A percentile compares a stretch with the other conserved stretches of the same genome.
Evolutionary conservation across 192 early-diverging fungal species (phyloP).

Genomic region (Chytriomyces sp.): DNA sequence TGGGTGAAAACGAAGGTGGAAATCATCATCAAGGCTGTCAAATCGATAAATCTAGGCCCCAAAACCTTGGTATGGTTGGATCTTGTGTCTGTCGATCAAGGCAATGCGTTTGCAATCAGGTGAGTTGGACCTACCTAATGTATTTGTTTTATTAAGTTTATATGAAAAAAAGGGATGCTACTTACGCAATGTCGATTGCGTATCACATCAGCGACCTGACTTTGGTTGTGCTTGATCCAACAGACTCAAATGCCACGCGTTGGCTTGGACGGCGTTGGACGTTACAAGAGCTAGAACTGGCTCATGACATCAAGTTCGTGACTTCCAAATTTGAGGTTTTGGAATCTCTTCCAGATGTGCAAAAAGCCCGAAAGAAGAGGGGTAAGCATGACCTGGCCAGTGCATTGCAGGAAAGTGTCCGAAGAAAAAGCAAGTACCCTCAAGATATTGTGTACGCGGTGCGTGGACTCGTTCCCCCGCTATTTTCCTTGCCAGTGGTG

Average conservation of each 20-base stretch:
- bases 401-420: neutral
- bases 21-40: neutral
- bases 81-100: neutral
- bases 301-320: neutral
- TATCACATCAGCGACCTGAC: neutral
- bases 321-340: neutral
- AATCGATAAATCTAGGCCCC: too few species aligned
- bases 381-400: neutral
- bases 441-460: neutral
- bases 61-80: neutral
- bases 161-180: too few species aligned
- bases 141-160: too few species aligned
- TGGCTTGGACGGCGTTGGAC: neutral
- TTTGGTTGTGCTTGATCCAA: neutral
- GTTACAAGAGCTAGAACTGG: neutral
- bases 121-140: too few species aligned
- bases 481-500: neutral
- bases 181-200: neutral
- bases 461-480: neutral
- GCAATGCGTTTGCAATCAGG: neutral
- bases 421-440: neutral
- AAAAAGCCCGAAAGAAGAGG: too few species aligned
- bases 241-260: neutral
- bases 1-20: neutral
- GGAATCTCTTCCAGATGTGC: too few species aligned